These are phyloP conservation scores for Aspergillus sclerotialis DNA, from an alignment of 2,329 filamentous ascomycete species.

Conservation along the genomic window DNA sequence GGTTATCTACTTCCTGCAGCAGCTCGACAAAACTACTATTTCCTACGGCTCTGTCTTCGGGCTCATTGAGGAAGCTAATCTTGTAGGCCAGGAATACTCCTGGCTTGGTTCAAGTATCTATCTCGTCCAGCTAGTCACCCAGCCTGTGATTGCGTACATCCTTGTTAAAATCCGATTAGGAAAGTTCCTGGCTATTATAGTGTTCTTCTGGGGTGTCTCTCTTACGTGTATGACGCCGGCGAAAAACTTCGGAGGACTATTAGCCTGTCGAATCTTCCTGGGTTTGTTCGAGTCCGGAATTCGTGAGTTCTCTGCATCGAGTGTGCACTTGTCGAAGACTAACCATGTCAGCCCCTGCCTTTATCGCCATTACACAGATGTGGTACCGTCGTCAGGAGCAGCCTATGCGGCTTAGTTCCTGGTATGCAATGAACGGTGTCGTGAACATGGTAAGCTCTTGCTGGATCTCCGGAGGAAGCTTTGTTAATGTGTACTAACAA, in stretches of 20 bases:
- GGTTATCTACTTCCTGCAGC: slow-evolving; percentile 57
- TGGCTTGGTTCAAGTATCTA: slow-evolving; percentile 49
- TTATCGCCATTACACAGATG: slow-evolving; percentile 48
- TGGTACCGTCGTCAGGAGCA: slow-evolving; percentile 50
- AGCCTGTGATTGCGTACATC: slow-evolving; percentile 47
- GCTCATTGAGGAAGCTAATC: slow-evolving; percentile 51
- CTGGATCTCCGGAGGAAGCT: neutral
- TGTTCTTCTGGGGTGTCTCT: slow-evolving; percentile 47
- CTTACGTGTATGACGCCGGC: slow-evolving; percentile 48
- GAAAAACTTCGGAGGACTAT: slow-evolving; percentile 42
- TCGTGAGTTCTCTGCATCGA: slow-evolving; percentile 13
- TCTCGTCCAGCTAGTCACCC: slow-evolving; percentile 48
- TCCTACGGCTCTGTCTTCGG: slow-evolving; percentile 59
- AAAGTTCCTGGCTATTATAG: slow-evolving; percentile 50
- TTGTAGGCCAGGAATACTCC: slow-evolving; percentile 50
- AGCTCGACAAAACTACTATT: slow-evolving; percentile 56
- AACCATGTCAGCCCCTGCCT: slow-evolving; percentile 39
- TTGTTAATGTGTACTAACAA: neutral
- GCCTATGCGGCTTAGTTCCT: slow-evolving; percentile 44
- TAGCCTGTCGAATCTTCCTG: slow-evolving; percentile 50
- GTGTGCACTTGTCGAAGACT: neutral
- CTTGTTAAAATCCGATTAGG: slow-evolving; percentile 56
- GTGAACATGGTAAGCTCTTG: slow-evolving; percentile 40
- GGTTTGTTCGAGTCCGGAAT: slow-evolving; percentile 49
- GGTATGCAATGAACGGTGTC: slow-evolving; percentile 52